Evolutionary conservation across 176 grass and related monocot genomes (phyloP).

Genomic region (Aegilops longissima): DNA sequence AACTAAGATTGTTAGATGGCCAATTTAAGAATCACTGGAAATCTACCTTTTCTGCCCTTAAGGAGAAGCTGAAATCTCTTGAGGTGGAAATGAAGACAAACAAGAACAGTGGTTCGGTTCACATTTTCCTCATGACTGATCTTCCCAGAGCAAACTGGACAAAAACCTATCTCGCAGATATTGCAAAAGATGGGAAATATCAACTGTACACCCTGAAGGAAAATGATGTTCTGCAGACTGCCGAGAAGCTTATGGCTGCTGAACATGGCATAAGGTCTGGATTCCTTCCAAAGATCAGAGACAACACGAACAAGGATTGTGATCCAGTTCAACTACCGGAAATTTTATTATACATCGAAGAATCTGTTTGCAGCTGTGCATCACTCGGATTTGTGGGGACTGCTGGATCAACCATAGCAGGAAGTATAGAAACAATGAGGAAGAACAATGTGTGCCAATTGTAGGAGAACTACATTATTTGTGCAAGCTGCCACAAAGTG

Average conservation of each 20-base stretch:
- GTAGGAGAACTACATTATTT: conserved; percentile 28
- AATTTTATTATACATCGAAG: conserved; percentile 78
- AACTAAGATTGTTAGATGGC: conserved; percentile 90
- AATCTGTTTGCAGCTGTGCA: conserved; percentile 88
- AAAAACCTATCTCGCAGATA: conserved; percentile 67
- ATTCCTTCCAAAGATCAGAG: conserved; percentile 54
- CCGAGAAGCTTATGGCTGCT: conserved; percentile 69
- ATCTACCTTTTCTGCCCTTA: conserved; percentile 77
- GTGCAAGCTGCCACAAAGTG: background rate
- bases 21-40: conserved; percentile 99
- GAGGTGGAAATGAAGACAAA: conserved; percentile 38
- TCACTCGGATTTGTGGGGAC: conserved; percentile 95
- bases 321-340: conserved; percentile 59
- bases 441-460: conserved; percentile 66
- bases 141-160: conserved; percentile 75
- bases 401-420: conserved; percentile 86
- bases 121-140: conserved; percentile 97
- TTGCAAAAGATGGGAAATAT: conserved; percentile 65
- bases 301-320: conserved; percentile 42
- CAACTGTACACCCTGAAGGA: conserved; percentile 60
- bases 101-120: conserved; percentile 37
- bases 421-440: conserved; percentile 82
- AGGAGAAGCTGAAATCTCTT: conserved; percentile 70
- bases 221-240: conserved; percentile 64
- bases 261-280: conserved; percentile 78